Percentiles rank a stretch among this genome's conserved stretches.
Conservation (phyloP, 768 basidiomycete species). For the Pleurotus citrinopileatus region DNA sequence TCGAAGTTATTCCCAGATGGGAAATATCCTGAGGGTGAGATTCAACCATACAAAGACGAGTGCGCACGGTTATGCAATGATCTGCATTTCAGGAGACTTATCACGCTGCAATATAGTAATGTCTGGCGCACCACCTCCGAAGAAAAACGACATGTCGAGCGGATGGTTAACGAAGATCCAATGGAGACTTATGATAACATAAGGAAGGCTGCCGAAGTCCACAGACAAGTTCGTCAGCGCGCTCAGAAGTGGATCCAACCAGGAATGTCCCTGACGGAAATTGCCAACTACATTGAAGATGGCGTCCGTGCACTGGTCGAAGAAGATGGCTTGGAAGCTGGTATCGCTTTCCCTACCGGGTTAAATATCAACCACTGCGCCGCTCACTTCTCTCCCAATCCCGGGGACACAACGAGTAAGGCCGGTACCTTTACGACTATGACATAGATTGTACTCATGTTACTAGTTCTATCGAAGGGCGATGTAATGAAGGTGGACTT, state of each 20-base stretch:
- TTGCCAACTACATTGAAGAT: conserved; percentile 91
- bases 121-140: conserved; percentile 86
- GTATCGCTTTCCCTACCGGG: conserved; percentile 96
- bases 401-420: conserved; percentile 81
- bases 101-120: conserved; percentile 53
- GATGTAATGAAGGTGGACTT: conserved; percentile 97
- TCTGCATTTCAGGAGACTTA: conserved; percentile 3
- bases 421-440: conserved; percentile 23
- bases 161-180: conserved; percentile 73
- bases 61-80: conserved; percentile 37
- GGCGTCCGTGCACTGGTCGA: conserved; percentile 90
- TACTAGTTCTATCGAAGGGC: conserved; percentile 69
- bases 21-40: conserved; percentile 89
- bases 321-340: conserved; percentile 80
- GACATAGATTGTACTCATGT: conserved; percentile 11
- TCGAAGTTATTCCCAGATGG: conserved; percentile 86
- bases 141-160: conserved; percentile 85
- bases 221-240: conserved; percentile 84
- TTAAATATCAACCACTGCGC: conserved; percentile 92
- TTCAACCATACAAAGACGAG: conserved; percentile 91
- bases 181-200: conserved; percentile 86
- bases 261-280: conserved; percentile 93
- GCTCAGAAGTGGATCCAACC: conserved; percentile 84
- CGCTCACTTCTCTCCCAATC: conserved; percentile 95
- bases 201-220: conserved; percentile 92